Evolutionary conservation across 2,329 filamentous ascomycete species (phyloP), one percentile per base, ranked within the genome.

Genomic region (Aurifilum marmelostoma): DNA sequence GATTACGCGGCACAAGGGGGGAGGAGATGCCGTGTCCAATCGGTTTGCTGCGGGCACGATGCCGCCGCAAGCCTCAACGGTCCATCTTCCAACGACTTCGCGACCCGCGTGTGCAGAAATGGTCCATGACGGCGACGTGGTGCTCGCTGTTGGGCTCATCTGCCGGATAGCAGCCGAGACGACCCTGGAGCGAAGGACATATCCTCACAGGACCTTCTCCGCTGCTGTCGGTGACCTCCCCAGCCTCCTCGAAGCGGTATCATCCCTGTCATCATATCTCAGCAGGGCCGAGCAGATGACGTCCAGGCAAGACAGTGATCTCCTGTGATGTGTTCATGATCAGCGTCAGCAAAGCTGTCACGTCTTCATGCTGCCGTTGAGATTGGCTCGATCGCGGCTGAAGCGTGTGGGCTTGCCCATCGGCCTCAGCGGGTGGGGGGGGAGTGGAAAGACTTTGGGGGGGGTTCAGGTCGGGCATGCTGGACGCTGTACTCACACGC

Each of bases 211-310:
- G 65, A 59, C 59, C 66, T 47, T 47, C 43, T 47, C 43, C n/a
- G 21, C 43, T 59, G 59, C 32, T 69, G 63, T 66, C 63, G 24
- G 32, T 66, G 66, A 63, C 52, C 27, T 18, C 24, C 43, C 52
- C 24, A 56, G 24, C 52, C 24, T 58, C 65, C 58, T 66, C 34
- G 60, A 66, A 66, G 66, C 47, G 39, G 56, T 16, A 39, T 11
- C 50, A 59, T 43, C 63, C 32, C 52, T 58, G 52, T 47, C 32
- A 27, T 58, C 6, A 29, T 27, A 54, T 54, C 14, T 52, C 66
- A 68, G 50, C 52, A 70, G 29, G 34, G 8, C 18, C 34, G 39
- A 41, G 37, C 43, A 27, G 41, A 54, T 27, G 47, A 60, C 27
- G 58, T 41, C 32, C 29, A 56, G 43, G 47, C 27, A 67, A 37